Evolutionary conservation across 2,329 filamentous ascomycete species (phyloP).

Genomic region (Aciculosporium take): DNA sequence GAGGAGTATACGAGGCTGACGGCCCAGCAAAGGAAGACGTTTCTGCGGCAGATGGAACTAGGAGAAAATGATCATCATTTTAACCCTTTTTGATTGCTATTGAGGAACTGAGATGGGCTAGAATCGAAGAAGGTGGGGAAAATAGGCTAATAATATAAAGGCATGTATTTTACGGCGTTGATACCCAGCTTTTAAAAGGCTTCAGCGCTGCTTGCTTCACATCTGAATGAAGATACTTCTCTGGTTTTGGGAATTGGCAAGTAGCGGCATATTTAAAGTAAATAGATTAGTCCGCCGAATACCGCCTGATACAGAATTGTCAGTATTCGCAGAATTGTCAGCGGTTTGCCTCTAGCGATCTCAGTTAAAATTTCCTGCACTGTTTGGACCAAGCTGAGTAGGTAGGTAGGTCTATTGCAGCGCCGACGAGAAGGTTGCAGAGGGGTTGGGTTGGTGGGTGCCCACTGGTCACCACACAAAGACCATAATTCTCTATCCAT

Average conservation of each 20-base stretch:
- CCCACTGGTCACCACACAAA: neutral
- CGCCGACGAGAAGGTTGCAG: slow-evolving; percentile 11
- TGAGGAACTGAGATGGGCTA: too few relatives aligned
- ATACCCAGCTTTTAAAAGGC: too few relatives aligned
- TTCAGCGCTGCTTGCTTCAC: too few relatives aligned
- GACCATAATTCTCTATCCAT: neutral
- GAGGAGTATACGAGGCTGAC: slow-evolving; percentile 53
- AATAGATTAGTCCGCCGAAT: neutral
- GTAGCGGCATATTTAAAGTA: neutral
- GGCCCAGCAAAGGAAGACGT: slow-evolving; percentile 39
- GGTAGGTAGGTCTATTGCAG: too few relatives aligned
- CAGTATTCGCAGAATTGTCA: neutral
- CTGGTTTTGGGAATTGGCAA: too few relatives aligned
- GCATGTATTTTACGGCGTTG: too few relatives aligned
- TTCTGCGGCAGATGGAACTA: neutral
- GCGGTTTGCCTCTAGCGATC: neutral
- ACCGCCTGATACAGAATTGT: neutral
- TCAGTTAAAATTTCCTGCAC: neutral
- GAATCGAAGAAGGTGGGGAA: too few relatives aligned
- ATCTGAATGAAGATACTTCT: too few relatives aligned
- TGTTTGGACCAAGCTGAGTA: slow-evolving; percentile 10
- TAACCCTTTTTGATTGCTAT: too few relatives aligned
- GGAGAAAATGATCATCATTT: too few relatives aligned
- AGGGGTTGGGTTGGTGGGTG: neutral
- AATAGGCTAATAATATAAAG: too few relatives aligned